Base-by-base conservation (phyloP, 2,329 filamentous ascomycete species). In the Cordyceps cicadae region DNA sequence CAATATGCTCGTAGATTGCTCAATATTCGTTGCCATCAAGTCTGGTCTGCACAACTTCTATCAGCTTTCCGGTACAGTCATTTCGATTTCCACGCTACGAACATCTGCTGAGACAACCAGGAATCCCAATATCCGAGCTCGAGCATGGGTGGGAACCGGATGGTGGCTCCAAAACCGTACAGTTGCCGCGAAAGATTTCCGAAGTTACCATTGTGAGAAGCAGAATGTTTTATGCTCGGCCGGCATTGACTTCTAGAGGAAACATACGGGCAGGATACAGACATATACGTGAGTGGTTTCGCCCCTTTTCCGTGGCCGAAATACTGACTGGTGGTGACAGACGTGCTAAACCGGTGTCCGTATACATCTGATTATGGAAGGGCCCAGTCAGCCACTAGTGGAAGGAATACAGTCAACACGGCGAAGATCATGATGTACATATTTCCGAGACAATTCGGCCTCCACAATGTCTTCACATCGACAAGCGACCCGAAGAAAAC, bases 401-500 rank as follows among this genome's bases (percentile, higher is more conserved):
- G 64, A 24, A 55, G 59, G 46, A 66, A 68, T 17, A 60, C 77
- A 1, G 69, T 73, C 14, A 81, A 87, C 64, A 89, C 86, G 0
- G 69, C 85, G 12, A 89, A 88, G 66, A 74, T 96, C 21, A 84
- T 96, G 82, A 94, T 93, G 78, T 93, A 97, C 72, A 86, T 99
- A 1, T 99, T 99, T 67, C 94, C 94, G 37, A 82, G 87, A 12
- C 92, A 97, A 68, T 97, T 96, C 69, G 84, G 85, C 15, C 77
- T 99, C 3, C 91, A 96, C 69, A 99, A 97, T 72, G 91, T 88
- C n/a, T 97, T 97, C 70, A 91, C 86, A 0, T 89, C 86, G 5
- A 75, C 77, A 3, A 80, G 88, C 17, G 82, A 94, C 70, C 70
- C 70, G 24, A 81, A 75, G 54, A 83, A 89, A 67, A 93, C 87